Conservation (phyloP, 495 filamentous ascomycete genomes). For the Tuber magnatum region DNA sequence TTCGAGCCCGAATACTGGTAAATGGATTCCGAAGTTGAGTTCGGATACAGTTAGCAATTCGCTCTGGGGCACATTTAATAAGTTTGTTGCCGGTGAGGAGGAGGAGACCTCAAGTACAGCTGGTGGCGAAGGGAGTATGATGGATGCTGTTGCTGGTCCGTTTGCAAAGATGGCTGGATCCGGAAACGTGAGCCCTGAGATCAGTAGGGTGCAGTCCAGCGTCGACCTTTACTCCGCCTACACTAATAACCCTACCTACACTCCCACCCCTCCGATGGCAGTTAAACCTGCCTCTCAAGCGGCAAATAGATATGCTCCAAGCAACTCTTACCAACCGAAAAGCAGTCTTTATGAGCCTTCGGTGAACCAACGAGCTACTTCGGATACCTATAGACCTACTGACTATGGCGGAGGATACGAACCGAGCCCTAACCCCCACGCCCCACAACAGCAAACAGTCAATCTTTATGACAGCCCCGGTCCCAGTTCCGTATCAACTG, state of each 20-base stretch:
- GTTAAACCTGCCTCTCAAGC: conserved; percentile 13
- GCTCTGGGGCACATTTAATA: conserved; percentile 85
- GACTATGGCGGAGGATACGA: conserved; percentile 27
- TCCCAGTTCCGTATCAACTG: conserved; percentile 22
- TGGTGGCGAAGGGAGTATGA: conserved; percentile 52
- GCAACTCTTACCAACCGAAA: conserved; percentile 23
- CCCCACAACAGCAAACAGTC: conserved; percentile 18
- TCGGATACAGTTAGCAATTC: conserved; percentile 88
- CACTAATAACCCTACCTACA: conserved; percentile 20
- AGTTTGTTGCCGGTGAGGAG: conserved; percentile 89
- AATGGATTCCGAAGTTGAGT: conserved; percentile 85
- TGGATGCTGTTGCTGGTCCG: conserved; percentile 51
- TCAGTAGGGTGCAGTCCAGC: conserved; percentile 72
- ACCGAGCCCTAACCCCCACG: conserved; percentile 19
- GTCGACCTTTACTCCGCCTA: conserved; percentile 62
- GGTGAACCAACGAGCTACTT: conserved; percentile 22
- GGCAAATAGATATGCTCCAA: conserved; percentile 29
- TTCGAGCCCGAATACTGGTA: conserved; percentile 45
- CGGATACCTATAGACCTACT: conserved; percentile 20
- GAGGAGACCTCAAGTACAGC: conserved; percentile 43
- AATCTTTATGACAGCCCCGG: conserved; percentile 27
- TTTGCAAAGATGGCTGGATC: conserved; percentile 62
- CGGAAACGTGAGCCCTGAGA: conserved; percentile 61
- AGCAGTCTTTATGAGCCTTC: conserved; percentile 20
- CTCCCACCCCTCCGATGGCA: conserved; percentile 14